These are phyloP conservation scores for Cydonia oblonga DNA, from an alignment of 331 rosid species.

Conservation along the genomic window DNA sequence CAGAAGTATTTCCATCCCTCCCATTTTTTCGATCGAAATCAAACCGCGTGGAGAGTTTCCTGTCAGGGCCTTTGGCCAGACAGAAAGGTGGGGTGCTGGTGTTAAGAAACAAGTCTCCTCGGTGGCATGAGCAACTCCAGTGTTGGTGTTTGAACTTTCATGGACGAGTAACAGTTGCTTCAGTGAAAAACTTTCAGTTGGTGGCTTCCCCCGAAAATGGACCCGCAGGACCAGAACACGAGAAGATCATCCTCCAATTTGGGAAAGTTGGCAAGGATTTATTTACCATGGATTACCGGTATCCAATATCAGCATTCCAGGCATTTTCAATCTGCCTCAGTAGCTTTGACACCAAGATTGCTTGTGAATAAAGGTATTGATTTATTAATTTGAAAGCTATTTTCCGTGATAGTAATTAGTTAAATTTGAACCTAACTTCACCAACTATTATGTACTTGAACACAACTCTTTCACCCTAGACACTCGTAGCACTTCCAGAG, in stretches of 20 bases:
- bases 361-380: constrained; percentile 72
- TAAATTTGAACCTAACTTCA: neutral
- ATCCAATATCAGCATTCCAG: constrained; percentile 95
- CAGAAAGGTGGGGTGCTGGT: constrained; percentile 48
- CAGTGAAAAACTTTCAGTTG: constrained; percentile 93
- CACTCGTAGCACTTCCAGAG: neutral
- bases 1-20: constrained; percentile 51
- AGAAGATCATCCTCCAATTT: constrained; percentile 80
- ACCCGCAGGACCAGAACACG: constrained; percentile 71
- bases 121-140: constrained; percentile 99
- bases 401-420: neutral
- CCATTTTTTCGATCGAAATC: constrained; percentile 65
- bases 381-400: neutral
- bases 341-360: constrained; percentile 94
- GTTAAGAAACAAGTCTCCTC: constrained; percentile 81
- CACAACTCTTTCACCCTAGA: neutral
- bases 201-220: constrained; percentile 86
- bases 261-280: constrained; percentile 89
- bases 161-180: constrained; percentile 91
- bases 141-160: constrained; percentile 99
- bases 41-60: constrained; percentile 32
- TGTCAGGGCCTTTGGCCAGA: constrained; percentile 41
- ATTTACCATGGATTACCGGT: constrained; percentile 90
- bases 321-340: constrained; percentile 98
- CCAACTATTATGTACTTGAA: neutral